These are phyloP conservation scores for Cryptomeria japonica DNA, from an alignment of 75 land plant species.

Conservation along the genomic window DNA sequence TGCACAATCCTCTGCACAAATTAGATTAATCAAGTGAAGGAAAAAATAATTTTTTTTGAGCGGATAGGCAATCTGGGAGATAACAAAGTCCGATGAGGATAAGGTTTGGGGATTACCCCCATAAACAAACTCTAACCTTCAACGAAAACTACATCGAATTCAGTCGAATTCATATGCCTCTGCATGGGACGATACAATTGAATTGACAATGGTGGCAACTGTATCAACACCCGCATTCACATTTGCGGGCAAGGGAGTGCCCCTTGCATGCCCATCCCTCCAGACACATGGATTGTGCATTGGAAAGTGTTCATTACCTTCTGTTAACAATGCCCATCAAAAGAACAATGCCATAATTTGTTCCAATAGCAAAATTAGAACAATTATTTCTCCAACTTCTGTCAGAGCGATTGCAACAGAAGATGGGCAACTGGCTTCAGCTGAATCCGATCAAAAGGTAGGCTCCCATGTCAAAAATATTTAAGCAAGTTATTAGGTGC, in stretches of 20 bases:
- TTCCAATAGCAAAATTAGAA: background rate
- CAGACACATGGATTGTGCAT: background rate
- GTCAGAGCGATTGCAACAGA: constrained; percentile 6
- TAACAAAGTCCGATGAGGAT: background rate
- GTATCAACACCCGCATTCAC: background rate
- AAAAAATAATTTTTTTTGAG: background rate
- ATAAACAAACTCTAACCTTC: background rate
- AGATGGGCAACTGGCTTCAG: constrained; percentile 5
- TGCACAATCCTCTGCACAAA: no score
- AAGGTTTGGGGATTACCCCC: background rate
- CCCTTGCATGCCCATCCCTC: background rate
- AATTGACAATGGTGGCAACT: constrained; percentile 1
- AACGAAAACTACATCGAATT: background rate
- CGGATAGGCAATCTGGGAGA: background rate
- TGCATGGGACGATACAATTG: background rate
- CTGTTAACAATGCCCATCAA: background rate
- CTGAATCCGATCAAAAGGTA: background rate
- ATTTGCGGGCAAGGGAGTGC: background rate
- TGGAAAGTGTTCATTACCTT: constrained; percentile 2
- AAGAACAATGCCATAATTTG: background rate
- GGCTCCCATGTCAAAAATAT: background rate
- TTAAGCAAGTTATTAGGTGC: background rate
- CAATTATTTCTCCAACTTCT: background rate
- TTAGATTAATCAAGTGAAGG: no score
- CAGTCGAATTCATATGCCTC: background rate